Evolutionary conservation across 2,329 filamentous ascomycete genomes (phyloP), one percentile per base, ranked within the genome.

Genomic region (Colletotrichum sidae): DNA sequence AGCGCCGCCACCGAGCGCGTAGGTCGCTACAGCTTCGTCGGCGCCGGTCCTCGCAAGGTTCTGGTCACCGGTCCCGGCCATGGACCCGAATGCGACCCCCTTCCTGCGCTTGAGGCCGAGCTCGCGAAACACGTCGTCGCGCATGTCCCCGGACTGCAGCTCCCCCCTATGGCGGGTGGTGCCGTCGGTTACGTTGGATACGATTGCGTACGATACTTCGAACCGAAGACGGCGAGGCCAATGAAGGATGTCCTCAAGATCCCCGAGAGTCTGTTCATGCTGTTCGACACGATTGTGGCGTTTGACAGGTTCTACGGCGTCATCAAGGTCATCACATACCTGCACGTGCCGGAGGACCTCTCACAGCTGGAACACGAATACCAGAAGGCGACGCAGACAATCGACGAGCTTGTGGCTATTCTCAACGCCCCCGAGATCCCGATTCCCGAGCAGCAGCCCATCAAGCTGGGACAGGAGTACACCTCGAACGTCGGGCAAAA

Each of bases 181-280:
- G 96, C 94, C 11, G 93, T 99, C 72, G 96, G 96, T 65, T 99
- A 98, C 77, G 93, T 98, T 6, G 94, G 94, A 57, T 99, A 99
- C 75, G 96, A 99, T 77, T 99, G 96, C 78, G 93, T 99, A 72
- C 90, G 91, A 74, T 98, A 98, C 80, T 99, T 99, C 72, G 96
- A 99, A 83, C 96, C 96, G 67, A 96, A 94, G 85, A 98, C 96
- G n/a, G 90, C 90, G 34, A 88, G 94, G 54, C 88, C 93, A 3
- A 88, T 97, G 83, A 91, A 96, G 78, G 96, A 99, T 78, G 86
- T 96, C 10, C 85, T 98, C 25, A 82, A 91, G 66, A 92, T 98
- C 46, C 96, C 96, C 0, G 96, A 99, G 83, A 94, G 93, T 65
- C 83, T 98, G 37, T 98, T 99, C 77, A 98, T 98, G 93, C 85